These are phyloP conservation scores for Psilocybe cubensis DNA, from an alignment of 768 basidiomycete species.

Conservation along the genomic window DNA sequence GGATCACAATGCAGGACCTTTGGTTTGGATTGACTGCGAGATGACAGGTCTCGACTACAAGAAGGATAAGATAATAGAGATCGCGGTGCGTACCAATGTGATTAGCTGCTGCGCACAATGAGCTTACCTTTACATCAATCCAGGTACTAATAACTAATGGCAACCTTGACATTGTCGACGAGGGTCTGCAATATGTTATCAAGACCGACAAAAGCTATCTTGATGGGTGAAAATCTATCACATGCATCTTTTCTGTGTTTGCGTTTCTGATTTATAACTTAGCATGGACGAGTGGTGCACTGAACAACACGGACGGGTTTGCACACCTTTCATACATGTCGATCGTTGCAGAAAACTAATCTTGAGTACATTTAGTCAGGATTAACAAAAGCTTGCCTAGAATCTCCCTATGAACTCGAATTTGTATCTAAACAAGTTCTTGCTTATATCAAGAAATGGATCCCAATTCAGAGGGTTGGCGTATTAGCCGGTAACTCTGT, in stretches of 20 bases:
- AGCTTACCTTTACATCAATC: neutral
- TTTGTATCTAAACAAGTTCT: conserved; percentile 65
- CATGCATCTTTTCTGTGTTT: neutral
- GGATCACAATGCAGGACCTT: conserved; percentile 58
- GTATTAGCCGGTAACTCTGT: conserved; percentile 90
- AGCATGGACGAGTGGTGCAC: conserved; percentile 93
- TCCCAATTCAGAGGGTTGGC: conserved; percentile 64
- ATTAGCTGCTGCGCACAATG: neutral
- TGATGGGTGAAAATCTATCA: conserved; percentile 57
- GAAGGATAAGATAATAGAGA: conserved; percentile 77
- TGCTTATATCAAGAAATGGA: conserved; percentile 83
- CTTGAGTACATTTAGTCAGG: conserved; percentile 60
- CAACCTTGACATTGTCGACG: conserved; percentile 77
- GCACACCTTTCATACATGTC: conserved; percentile 20
- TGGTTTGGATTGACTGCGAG: conserved; percentile 89
- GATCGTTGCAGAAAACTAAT: neutral
- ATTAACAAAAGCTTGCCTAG: conserved; percentile 77
- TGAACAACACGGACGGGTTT: conserved; percentile 75
- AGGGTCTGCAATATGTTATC: conserved; percentile 80
- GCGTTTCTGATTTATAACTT: neutral
- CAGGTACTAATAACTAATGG: conserved; percentile 90
- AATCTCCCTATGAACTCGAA: conserved; percentile 65
- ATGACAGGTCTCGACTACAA: conserved; percentile 79
- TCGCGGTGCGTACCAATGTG: conserved; percentile 54
- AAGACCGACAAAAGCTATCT: conserved; percentile 68